Evolutionary conservation across 805 yeast genomes (phyloP), one percentile per base, ranked within the genome.

Genomic region (Saccharomycopsis malanga): DNA sequence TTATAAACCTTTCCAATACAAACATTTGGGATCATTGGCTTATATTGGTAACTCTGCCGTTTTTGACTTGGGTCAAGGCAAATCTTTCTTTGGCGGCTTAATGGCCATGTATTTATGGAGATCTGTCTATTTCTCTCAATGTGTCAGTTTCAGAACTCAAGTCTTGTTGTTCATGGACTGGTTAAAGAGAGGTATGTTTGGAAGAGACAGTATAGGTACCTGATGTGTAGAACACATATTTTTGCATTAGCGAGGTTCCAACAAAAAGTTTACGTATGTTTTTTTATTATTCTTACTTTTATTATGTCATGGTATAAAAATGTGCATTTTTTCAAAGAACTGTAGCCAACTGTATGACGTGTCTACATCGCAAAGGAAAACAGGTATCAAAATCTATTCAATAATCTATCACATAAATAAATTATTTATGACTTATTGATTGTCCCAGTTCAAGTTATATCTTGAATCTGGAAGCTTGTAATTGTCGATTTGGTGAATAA

Each of bases 81-180:
- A 75, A 56, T 69, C 80, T 27, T 72, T 77, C 51, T 76, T 79
- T 50, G 83, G 85, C 50, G 87, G 85, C 2, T 60, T 80, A 43
- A 61, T 79, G 35, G 85, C 85, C n/a, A 76, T 81, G 79, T 81
- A 81, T 59, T 62, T 80, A 46, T 80, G 87, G 87, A 74, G 87
- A 67, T 73, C 81, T 42, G 82, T 77, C 24, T 80, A 80, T 62
- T 80, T 79, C 63, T 75, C 83, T 27, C 83, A 80, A 60, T 73
- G 81, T 44, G 85, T 81, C 34, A 74, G 83, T 50, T 61, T 76
- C 57, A 71, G 85, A 61, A 76, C 81, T 4, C 72, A 86, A 58
- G 81, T 76, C 3, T 66, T 79, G 54, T 61, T 81, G 59, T 74
- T 74, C 64, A 74, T 77, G 73, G 86, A 81, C 59, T 80, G 85